These are phyloP conservation scores for Wickerhamomyces alni DNA, from an alignment of 805 yeast genomes.

Conservation along the genomic window DNA sequence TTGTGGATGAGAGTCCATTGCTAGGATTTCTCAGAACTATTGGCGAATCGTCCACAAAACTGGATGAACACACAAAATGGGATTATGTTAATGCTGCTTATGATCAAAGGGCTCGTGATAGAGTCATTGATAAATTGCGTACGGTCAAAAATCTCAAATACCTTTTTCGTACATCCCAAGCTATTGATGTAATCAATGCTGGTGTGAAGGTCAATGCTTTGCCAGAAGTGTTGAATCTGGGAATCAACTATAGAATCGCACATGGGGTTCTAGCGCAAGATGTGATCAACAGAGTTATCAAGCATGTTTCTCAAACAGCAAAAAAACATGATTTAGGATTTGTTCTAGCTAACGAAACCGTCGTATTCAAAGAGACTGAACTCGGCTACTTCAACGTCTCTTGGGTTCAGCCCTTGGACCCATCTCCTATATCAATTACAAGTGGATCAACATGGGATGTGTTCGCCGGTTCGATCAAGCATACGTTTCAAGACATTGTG, in stretches of 20 bases:
- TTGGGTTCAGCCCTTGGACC: slow-evolving; percentile 31
- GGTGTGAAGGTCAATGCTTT: slow-evolving; percentile 71
- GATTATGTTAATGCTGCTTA: slow-evolving; percentile 27
- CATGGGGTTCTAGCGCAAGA: slow-evolving; percentile 40
- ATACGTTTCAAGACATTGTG: slow-evolving; percentile 45
- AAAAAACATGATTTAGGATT: slow-evolving; percentile 42
- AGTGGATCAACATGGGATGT: slow-evolving; percentile 43
- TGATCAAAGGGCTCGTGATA: slow-evolving; percentile 29
- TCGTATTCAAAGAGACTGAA: slow-evolving; percentile 39
- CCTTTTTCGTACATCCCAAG: slow-evolving; percentile 56
- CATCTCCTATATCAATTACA: slow-evolving; percentile 48
- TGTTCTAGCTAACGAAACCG: slow-evolving; percentile 27
- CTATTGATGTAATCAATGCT: slow-evolving; percentile 59
- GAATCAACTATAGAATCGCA: slow-evolving; percentile 58
- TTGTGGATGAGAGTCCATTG: slow-evolving; percentile 53
- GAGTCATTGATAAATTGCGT: slow-evolving; percentile 17
- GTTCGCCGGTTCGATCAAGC: slow-evolving; percentile 50
- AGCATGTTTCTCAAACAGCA: slow-evolving; percentile 37
- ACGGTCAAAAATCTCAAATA: slow-evolving; percentile 23
- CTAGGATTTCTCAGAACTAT: slow-evolving; percentile 35
- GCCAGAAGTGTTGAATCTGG: slow-evolving; percentile 52
- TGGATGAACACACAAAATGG: slow-evolving; percentile 15
- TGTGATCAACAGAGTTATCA: slow-evolving; percentile 32
- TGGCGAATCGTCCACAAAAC: slow-evolving; percentile 5
- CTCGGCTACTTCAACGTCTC: slow-evolving; percentile 32